Evolutionary conservation across 164 flowering plant genomes (phyloP).

Genomic region (Vitis cinerea): DNA sequence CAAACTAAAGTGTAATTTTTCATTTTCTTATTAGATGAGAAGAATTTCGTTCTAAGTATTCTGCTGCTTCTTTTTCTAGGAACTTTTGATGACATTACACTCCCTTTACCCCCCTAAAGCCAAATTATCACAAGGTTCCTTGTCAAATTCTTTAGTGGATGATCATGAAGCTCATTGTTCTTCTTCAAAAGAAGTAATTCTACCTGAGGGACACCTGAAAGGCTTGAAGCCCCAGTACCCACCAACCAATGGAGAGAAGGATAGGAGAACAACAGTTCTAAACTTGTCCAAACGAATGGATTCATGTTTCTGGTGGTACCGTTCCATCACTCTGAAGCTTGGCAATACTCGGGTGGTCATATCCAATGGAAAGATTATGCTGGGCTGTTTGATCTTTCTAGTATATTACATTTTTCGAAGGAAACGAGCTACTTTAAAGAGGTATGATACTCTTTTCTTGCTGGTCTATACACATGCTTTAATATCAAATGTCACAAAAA

Average conservation of each 20-base stretch:
- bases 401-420: slow-evolving; percentile 32
- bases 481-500: neutral
- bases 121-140: slow-evolving; percentile 23
- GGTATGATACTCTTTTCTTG: slow-evolving; percentile 27
- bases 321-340: slow-evolving; percentile 36
- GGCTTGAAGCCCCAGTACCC: slow-evolving; percentile 5
- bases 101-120: slow-evolving; percentile 33
- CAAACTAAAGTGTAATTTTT: neutral
- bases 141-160: slow-evolving; percentile 9
- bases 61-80: slow-evolving; percentile 22
- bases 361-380: slow-evolving; percentile 39
- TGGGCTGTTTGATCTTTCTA: slow-evolving; percentile 39
- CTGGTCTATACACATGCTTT: neutral
- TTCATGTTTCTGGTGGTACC: slow-evolving; percentile 49
- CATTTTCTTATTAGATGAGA: neutral
- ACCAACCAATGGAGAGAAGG: slow-evolving; percentile 6
- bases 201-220: slow-evolving; percentile 16
- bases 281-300: slow-evolving; percentile 24
- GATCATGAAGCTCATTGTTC: slow-evolving; percentile 12
- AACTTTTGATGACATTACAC: slow-evolving; percentile 44
- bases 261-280: slow-evolving; percentile 25
- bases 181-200: slow-evolving; percentile 15
- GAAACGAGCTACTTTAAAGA: slow-evolving; percentile 38
- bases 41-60: neutral
- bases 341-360: slow-evolving; percentile 34